Base-by-base conservation (phyloP, 164 flowering plant species). In the Malania oleifera region DNA sequence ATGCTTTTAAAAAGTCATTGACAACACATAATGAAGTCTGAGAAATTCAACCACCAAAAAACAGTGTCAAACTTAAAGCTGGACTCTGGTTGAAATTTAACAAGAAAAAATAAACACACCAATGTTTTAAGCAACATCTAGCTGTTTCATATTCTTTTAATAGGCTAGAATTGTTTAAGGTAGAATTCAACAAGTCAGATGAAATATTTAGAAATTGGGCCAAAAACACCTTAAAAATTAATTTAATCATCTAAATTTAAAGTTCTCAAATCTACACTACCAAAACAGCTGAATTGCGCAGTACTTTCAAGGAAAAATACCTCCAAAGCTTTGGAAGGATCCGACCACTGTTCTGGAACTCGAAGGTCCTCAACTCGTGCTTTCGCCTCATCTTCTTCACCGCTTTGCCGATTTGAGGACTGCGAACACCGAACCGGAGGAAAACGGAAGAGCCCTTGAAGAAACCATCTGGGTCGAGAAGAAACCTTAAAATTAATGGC, bases 301-400 rank as follows among this genome's bases (percentile, higher is more conserved):
- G 22, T 20, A 6, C 2, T 5, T 3, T 5, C 4, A 19, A 22
- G 15, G 7, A 8, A 44, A 18, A 15, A 25, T 75, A 91, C 98
- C 95, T 91, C 76, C 5, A 69, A 59, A 25, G 98, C 93, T 60
- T 65, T 77, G 58, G 93, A 74, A 63, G 95, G 90, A 37, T 58
- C 47, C 58, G 77, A 64, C 98, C 98, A 91, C 6, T 75, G 66
- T n/a, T 72, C 74, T 0, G 96, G 98, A 37, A 88, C 81, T 58
- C 84, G 69, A 18, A 88, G 85, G 55, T 72, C 86, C 59, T 84
- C 60, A 57, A 91, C 79, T 14, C 46, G 54, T 31, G 28, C 34
- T 45, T 70, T 67, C 28, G 70, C 77, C 10, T 69, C 76, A 15
- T 45, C 69, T n/a, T 55, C 73, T 4, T 54, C 62, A 14, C 38